These are phyloP conservation scores for Nothophytophthora sp. DNA, from an alignment of 352 stramenopile genomes.

Conservation along the genomic window DNA sequence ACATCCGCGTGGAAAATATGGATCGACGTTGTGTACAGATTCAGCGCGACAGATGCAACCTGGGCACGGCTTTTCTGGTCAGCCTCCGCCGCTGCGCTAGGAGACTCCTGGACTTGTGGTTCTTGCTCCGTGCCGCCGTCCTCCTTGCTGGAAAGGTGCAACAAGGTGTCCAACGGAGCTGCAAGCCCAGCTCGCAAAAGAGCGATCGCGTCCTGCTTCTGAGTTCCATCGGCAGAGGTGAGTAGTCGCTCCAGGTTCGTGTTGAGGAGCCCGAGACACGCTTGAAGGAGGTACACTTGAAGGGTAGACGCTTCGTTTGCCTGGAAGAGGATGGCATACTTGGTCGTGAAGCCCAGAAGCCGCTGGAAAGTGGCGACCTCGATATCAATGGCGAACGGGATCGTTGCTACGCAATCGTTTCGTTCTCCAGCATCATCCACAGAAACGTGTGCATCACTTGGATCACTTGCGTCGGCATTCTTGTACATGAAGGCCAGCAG, in stretches of 20 bases:
- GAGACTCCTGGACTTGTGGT: not conserved
- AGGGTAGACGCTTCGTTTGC: conserved; percentile 7
- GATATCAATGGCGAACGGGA: conserved; percentile 53
- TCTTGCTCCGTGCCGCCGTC: not conserved
- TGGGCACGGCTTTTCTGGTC: conserved; percentile 15
- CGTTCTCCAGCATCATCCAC: not conserved
- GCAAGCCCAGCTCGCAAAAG: conserved; percentile 26
- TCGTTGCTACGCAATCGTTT: not conserved
- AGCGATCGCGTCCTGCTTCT: conserved; percentile 14
- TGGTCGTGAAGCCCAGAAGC: conserved; percentile 30
- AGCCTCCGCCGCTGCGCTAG: not conserved
- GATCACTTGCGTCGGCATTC: conserved; percentile 31
- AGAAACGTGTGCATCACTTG: not conserved
- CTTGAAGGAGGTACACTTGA: conserved; percentile 39
- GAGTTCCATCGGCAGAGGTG: conserved; percentile 1
- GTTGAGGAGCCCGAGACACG: conserved; percentile 44
- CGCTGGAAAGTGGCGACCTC: conserved; percentile 31
- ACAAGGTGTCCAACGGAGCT: conserved; percentile 32
- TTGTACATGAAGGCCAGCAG: conserved; percentile 44
- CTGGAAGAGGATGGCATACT: conserved; percentile 37
- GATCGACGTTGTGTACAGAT: conserved; percentile 57
- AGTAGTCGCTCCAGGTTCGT: conserved; percentile 41
- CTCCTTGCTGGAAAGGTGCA: conserved; percentile 25
- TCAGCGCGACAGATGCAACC: conserved; percentile 38
- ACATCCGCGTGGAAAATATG: conserved; percentile 51